Percentiles rank a stretch among this genome's conserved stretches.
Evolutionary conservation across 257 asterid genomes (phyloP).

Genomic region (Lithospermum erythrorhizon): DNA sequence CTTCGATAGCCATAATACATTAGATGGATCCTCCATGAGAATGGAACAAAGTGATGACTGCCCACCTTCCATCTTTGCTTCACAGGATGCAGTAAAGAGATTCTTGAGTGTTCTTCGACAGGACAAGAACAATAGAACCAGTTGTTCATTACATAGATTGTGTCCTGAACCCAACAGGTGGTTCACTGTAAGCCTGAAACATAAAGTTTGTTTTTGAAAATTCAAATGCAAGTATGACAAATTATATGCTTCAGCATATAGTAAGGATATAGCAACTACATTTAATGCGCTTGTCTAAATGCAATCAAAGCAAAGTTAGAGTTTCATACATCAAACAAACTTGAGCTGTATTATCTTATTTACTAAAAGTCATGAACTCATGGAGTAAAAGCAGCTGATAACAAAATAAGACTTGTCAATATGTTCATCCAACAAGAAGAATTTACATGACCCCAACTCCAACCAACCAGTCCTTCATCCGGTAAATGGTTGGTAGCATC

Average conservation of each 20-base stretch:
- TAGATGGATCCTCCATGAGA: conserved; percentile 27
- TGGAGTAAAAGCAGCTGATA: background rate
- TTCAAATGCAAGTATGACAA: background rate
- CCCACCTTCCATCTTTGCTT: conserved; percentile 27
- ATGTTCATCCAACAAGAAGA: background rate
- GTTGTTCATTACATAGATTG: conserved; percentile 25
- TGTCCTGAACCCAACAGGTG: conserved; percentile 37
- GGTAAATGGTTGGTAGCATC: no score
- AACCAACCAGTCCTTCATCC: no score
- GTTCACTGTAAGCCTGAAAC: conserved; percentile 69
- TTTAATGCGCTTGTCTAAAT: no score
- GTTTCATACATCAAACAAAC: no score
- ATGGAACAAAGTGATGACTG: conserved; percentile 24
- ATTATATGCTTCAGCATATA: no score
- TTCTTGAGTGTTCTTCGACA: conserved; percentile 69
- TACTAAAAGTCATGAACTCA: background rate
- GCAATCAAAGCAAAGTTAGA: no score
- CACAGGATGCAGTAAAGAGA: conserved; percentile 39
- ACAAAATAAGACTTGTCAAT: background rate
- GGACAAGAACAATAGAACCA: conserved; percentile 51
- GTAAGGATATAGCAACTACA: no score
- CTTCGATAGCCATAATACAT: conserved; percentile 65
- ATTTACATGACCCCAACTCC: no score
- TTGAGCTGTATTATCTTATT: no score
- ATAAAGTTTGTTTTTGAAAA: background rate